These are phyloP conservation scores for Lophiotrema nucula DNA, from an alignment of 495 filamentous ascomycete genomes.

Conservation along the genomic window DNA sequence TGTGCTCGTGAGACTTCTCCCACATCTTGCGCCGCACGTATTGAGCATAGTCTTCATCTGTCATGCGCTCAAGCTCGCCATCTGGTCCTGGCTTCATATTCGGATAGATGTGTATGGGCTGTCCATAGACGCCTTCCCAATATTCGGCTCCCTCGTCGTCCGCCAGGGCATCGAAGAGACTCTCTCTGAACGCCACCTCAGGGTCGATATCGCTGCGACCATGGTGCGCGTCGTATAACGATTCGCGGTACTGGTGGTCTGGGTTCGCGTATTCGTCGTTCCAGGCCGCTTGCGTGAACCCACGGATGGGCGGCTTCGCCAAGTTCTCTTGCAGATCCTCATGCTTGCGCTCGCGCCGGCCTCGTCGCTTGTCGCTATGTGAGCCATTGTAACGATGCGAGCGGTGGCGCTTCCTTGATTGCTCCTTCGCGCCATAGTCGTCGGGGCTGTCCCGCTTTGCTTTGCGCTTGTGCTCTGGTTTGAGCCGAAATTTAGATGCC, in stretches of 20 bases:
- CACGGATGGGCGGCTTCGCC: too few relatives aligned
- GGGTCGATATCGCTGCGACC: conserved; percentile 47
- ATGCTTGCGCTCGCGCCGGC: not conserved
- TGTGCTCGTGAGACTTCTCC: conserved; percentile 74
- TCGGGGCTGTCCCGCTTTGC: not conserved
- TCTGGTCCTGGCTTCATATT: conserved; percentile 42
- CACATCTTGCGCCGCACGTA: conserved; percentile 89
- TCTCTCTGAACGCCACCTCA: conserved; percentile 80
- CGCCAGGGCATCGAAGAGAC: conserved; percentile 97
- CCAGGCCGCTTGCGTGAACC: too few relatives aligned
- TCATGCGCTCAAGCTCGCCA: conserved; percentile 79
- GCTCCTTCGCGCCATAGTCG: not conserved
- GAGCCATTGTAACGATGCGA: not conserved
- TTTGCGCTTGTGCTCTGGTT: conserved; percentile 34
- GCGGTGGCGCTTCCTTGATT: conserved; percentile 19
- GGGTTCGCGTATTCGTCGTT: conserved; percentile 19
- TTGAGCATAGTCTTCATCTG: conserved; percentile 82
- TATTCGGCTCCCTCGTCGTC: conserved; percentile 95
- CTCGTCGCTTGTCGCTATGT: not conserved
- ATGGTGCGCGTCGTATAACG: conserved; percentile 14
- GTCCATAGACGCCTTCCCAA: conserved; percentile 93
- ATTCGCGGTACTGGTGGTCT: conserved; percentile 16
- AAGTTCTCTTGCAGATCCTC: too few relatives aligned
- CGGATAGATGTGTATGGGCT: conserved; percentile 75
- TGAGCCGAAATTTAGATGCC: conserved; percentile 61